Base-by-base conservation (phyloP, 768 basidiomycete species). In the Thelephora aurantiotincta region DNA sequence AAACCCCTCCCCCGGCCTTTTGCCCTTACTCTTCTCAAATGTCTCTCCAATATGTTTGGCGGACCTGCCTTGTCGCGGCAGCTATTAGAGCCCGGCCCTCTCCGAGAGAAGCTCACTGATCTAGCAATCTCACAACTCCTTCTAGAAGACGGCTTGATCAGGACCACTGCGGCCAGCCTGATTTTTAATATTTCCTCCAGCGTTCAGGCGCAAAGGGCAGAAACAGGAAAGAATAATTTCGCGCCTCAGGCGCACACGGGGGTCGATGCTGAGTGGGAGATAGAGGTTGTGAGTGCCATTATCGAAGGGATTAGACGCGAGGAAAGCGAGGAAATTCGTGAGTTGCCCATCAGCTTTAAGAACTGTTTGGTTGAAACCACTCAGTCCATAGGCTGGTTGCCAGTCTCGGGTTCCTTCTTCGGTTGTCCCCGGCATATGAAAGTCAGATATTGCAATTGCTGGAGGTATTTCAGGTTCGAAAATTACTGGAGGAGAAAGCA, bases 311-410 rank as follows among this genome's bases (percentile, higher is more conserved):
- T 94, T 16, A 71, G 70, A 45, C 72, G 73, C 52, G 90, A 94
- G 65, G 63, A 67, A 47, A 85, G 70, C 53, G 85, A 88, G 60
- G 92, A 93, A 58, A 78, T 88, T 55, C 80, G 90, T 85, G 48
- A 63, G 87, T 51, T 35, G 6, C 11, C 47, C 33, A 43, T 47
- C 12, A 37, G 30, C 45, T 20, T 26, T 14, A 36, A 44, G 36
- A 5, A 35, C 16, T 45, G 48, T 20, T 44, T 41, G 49, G 33
- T 49, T n/a, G 18, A 33, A 46, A 14, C 11, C 9, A 36, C 7
- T 48, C 26, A 86, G 88, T 92, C 1, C 86, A 96, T 60, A 84
- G 91, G 11, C 64, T 96, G 36, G 70, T 76, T 0, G 90, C 87
- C 2, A 80, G 82, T 5, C 65, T 97, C 33, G 91, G 78, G 0